phyloP scores from a whole-genome alignment of 768 basidiomycete species.

The Russula sp. region DNA sequence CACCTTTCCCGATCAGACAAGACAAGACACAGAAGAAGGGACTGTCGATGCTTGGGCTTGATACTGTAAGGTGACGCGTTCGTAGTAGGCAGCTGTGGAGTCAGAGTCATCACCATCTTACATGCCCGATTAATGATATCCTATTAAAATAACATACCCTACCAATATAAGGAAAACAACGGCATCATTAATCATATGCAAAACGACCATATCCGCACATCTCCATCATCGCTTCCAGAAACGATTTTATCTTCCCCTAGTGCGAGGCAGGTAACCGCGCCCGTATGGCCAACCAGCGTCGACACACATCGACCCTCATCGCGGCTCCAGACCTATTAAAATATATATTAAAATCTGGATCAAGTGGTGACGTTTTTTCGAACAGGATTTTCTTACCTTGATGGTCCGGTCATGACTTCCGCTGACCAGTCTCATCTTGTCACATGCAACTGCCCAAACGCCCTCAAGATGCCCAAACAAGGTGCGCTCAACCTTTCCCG shows the following conservation, averaged over 20 bases:
- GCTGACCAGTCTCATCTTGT: conserved; percentile 87
- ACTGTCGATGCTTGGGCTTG: conserved; percentile 43
- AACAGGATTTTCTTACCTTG: conserved; percentile 54
- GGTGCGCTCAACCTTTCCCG: conserved; percentile 71
- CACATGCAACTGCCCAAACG: conserved; percentile 93
- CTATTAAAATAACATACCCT: neutral
- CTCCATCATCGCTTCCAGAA: conserved; percentile 92
- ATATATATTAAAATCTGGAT: neutral
- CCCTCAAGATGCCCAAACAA: conserved; percentile 98
- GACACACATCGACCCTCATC: conserved; percentile 84
- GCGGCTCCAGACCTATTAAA: conserved; percentile 80
- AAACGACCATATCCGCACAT: conserved; percentile 72
- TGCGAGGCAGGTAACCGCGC: conserved; percentile 87
- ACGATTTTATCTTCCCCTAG: conserved; percentile 94
- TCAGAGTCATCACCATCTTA: too few relatives aligned
- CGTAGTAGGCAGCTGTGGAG: too few relatives aligned
- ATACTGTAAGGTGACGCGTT: too few relatives aligned
- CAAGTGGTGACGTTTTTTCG: neutral
- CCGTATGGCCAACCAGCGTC: conserved; percentile 91
- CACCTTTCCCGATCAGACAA: conserved; percentile 34
- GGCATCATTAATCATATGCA: conserved; percentile 14
- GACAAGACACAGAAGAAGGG: conserved; percentile 15
- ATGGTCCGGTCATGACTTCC: conserved; percentile 96
- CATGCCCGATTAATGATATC: neutral
- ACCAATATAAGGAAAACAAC: neutral